A percentile compares a stretch with the other conserved stretches of the same genome.
phyloP scores from a whole-genome alignment of 345 rosid species.

The Salix exigua region DNA sequence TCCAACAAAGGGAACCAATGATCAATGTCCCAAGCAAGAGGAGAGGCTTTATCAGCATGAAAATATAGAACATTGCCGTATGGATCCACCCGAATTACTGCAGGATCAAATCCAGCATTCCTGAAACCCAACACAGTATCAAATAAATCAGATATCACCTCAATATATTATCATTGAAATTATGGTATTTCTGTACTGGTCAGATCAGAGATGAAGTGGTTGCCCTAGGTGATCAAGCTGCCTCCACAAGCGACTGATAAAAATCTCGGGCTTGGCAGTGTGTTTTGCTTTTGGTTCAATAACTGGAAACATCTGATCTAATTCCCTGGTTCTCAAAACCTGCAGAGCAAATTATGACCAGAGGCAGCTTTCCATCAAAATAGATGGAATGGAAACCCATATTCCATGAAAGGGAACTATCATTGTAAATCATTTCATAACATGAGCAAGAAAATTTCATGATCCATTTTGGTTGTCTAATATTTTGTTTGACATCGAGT shows the following conservation, averaged over 20 bases:
- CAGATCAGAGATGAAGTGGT: background rate
- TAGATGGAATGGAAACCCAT: background rate
- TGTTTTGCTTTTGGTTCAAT: slow-evolving; percentile 67
- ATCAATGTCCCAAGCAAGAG: slow-evolving; percentile 93
- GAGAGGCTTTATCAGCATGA: slow-evolving; percentile 94
- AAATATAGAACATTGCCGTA: slow-evolving; percentile 85
- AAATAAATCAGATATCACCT: slow-evolving; percentile 9
- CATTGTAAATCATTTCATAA: background rate
- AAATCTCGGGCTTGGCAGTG: slow-evolving; percentile 64
- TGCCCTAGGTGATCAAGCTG: slow-evolving; percentile 92
- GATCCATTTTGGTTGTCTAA: background rate
- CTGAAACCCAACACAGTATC: slow-evolving; percentile 32
- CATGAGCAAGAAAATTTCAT: background rate
- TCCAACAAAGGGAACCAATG: slow-evolving; percentile 99
- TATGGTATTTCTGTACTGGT: background rate
- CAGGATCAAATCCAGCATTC: slow-evolving; percentile 97
- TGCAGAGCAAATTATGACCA: slow-evolving; percentile 22
- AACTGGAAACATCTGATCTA: slow-evolving; percentile 61
- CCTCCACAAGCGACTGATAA: slow-evolving; percentile 76
- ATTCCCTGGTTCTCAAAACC: slow-evolving; percentile 46
- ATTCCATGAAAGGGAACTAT: background rate
- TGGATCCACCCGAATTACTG: slow-evolving; percentile 72
- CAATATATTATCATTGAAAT: background rate
- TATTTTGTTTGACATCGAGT: background rate
- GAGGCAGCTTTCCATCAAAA: background rate